These are phyloP conservation scores for Xylaria sp. DNA, from an alignment of 2,329 filamentous ascomycete species.

Conservation along the genomic window DNA sequence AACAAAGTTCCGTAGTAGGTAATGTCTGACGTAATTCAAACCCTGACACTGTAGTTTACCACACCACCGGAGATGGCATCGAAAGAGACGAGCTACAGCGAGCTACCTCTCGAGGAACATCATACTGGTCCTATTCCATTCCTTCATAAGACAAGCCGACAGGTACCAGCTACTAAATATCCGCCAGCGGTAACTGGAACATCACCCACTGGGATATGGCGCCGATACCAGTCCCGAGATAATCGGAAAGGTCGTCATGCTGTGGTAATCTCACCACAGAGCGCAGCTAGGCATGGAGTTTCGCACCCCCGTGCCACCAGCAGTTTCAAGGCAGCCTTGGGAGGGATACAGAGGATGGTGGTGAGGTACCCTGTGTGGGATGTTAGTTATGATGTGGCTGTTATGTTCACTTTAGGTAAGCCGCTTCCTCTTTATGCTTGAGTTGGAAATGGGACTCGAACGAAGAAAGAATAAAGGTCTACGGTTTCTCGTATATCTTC, in stretches of 20 bases:
- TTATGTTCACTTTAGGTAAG: conserved; percentile 35
- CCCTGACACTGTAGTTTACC: neutral
- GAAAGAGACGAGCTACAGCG: conserved; percentile 6
- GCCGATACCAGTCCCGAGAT: conserved; percentile 31
- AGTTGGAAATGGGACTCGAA: neutral
- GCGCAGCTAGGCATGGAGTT: conserved; percentile 15
- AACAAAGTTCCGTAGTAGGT: neutral
- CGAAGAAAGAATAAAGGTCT: neutral
- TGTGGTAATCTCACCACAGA: conserved; percentile 24
- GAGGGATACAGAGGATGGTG: conserved; percentile 30
- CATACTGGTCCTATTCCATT: conserved; percentile 18
- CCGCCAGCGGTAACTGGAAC: neutral
- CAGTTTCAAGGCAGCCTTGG: conserved; percentile 12
- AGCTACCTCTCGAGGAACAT: conserved; percentile 3
- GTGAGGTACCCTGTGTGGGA: conserved; percentile 31
- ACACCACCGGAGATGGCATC: conserved; percentile 5
- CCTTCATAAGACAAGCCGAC: conserved; percentile 12
- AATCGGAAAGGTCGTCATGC: conserved; percentile 37
- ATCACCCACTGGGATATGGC: conserved; percentile 12
- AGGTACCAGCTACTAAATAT: conserved; percentile 8
- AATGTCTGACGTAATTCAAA: conserved; percentile 5
- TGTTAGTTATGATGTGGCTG: conserved; percentile 34
- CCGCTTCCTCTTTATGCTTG: neutral
- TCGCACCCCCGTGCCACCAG: conserved; percentile 22
- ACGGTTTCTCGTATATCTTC: neutral